Evolutionary conservation across 2,329 filamentous ascomycete species (phyloP).

Genomic region (Periconia sp.): DNA sequence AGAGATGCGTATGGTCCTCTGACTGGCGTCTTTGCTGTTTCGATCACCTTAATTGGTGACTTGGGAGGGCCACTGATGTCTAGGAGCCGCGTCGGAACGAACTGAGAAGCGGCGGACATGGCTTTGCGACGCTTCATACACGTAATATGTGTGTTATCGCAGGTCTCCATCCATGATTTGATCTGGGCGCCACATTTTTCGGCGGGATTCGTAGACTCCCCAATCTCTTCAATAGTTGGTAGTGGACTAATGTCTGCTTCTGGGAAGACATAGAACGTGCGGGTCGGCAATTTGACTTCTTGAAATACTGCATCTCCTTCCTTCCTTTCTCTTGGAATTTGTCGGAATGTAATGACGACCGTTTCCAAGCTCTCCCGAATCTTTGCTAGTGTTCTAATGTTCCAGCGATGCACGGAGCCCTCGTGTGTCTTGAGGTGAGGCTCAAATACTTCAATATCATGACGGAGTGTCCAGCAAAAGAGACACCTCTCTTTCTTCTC

Average conservation of each 20-base stretch:
- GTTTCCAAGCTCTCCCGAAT: constrained; percentile 21
- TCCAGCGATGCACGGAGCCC: constrained; percentile 25
- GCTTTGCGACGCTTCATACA: constrained; percentile 18
- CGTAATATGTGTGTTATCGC: constrained; percentile 19
- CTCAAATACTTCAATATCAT: constrained; percentile 5
- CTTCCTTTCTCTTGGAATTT: constrained; percentile 5
- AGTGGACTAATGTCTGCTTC: constrained; percentile 17
- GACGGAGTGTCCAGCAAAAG: constrained; percentile 11
- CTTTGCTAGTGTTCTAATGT: constrained; percentile 18
- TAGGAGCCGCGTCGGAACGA: constrained; percentile 30
- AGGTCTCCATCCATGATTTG: constrained; percentile 26
- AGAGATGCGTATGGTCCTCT: constrained; percentile 27
- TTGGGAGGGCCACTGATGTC: constrained; percentile 14
- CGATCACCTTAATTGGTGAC: constrained; percentile 17
- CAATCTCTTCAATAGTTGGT: constrained; percentile 13
- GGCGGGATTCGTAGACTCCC: background rate
- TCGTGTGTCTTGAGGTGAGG: background rate
- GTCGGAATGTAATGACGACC: constrained; percentile 25
- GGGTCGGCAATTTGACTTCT: constrained; percentile 9
- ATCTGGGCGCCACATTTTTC: constrained; percentile 3
- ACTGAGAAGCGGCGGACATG: background rate
- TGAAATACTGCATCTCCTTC: background rate
- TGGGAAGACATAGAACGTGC: constrained; percentile 25
- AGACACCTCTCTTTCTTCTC: constrained; percentile 4
- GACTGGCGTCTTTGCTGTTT: constrained; percentile 17